Evolutionary conservation across 192 early-diverging fungal genomes (phyloP).

Genomic region (Jimgerdemannia lactiflua): DNA sequence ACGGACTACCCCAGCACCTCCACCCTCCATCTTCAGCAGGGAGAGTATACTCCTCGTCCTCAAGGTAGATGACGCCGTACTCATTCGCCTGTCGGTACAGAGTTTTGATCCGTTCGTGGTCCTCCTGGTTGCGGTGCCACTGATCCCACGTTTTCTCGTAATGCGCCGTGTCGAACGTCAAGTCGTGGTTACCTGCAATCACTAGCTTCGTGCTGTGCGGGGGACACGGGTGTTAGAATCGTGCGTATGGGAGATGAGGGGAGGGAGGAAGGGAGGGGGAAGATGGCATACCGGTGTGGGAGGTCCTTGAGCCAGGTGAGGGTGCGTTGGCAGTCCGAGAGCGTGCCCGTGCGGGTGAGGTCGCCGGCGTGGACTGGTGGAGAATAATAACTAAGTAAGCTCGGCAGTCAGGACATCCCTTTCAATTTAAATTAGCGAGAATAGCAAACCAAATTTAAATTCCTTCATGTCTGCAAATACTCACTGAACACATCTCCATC

Average conservation of each 20-base stretch:
- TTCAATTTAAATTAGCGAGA: neutral
- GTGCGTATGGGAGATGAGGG: neutral
- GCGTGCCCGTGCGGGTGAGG: conserved; percentile 10
- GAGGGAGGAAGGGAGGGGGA: neutral
- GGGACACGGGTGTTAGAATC: neutral
- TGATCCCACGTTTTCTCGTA: neutral
- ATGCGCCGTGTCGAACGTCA: conserved; percentile 13
- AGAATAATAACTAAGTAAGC: neutral
- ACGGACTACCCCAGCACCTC: conserved; percentile 22
- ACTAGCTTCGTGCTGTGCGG: conserved; percentile 23
- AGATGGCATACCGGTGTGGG: conserved; percentile 20
- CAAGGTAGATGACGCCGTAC: conserved; percentile 23
- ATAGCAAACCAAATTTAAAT: neutral
- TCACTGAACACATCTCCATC: conserved; percentile 33
- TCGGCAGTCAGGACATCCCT: neutral
- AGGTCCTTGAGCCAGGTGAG: conserved; percentile 23
- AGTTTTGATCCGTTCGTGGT: conserved; percentile 4
- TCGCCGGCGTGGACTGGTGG: conserved; percentile 32
- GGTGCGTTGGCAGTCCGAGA: conserved; percentile 10
- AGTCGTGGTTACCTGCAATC: conserved; percentile 30
- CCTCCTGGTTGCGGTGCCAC: neutral
- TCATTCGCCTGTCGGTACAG: conserved; percentile 8
- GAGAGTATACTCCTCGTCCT: conserved; percentile 21
- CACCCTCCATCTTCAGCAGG: conserved; percentile 13
- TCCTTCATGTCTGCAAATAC: neutral